Base-by-base conservation (phyloP, 805 yeast genomes). In the Naumovozyma castellii region DNA sequence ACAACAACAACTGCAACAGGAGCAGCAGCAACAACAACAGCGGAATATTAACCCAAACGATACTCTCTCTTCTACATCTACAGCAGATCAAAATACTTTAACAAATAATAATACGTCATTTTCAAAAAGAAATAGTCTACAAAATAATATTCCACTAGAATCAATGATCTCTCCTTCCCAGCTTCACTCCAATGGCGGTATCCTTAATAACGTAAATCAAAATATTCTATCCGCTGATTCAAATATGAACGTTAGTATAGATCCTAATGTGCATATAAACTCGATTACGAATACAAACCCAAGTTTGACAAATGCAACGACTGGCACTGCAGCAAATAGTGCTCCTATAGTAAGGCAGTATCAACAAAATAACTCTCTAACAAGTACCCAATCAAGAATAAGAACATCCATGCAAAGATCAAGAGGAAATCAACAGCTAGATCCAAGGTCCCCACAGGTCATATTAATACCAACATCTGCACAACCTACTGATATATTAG, bases 401-500 rank as follows among this genome's bases (percentile, higher is more conserved):
- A 43, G 50, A 14, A 41, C 40, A 5, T 46, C 52, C 3, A 28
- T 47, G 18, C 47, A 48, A 34, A 41, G 35, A 38, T 35, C 43
- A 38, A 29, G 45, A 18, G 15, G 33, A n/a, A 34, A 41, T 16
- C 45, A 48, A 37, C 51, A 53, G 36, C 50, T 51, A 32, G 76
- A 73, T 44, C 71, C 73, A 10, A 53, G 72, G 9, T 72, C 73
- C 37, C 80, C 80, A 1, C 55, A 73, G 19, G 53, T 60, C 1
- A 62, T 72, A 6, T 56, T 65, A 27, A 65, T 80, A 31, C 87
- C 87, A 4, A 68, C 75, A 5, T 61, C 65, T 33, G 76, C 82
- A 3, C 76, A 76, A 49, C 97, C 97, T 9, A 87, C 97, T 1
- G 97, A 88, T 42, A 75, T 84, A 5, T 67, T 90, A 43, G 92